phyloP scores from a whole-genome alignment of 2,329 filamentous ascomycete species.

The Pyricularia pennisetigena region DNA sequence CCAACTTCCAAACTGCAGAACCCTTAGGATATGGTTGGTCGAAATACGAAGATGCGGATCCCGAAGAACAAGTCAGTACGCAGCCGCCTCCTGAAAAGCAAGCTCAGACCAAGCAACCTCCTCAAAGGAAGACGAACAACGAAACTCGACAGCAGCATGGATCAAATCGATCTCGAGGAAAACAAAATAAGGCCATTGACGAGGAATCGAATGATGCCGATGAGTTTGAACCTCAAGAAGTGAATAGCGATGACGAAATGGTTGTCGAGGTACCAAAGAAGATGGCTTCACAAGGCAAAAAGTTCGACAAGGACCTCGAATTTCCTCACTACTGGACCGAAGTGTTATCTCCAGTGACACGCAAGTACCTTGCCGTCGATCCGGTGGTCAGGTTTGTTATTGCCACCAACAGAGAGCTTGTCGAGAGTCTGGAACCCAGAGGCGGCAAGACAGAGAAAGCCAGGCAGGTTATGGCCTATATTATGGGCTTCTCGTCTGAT shows the following conservation, averaged over 20 bases:
- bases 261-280: conserved; percentile 36
- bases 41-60: conserved; percentile 68
- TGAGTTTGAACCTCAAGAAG: conserved; percentile 36
- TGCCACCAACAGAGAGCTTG: conserved; percentile 60
- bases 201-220: conserved; percentile 27
- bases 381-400: conserved; percentile 59
- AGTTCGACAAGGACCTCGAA: conserved; percentile 66
- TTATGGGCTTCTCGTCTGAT: conserved; percentile 73
- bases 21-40: conserved; percentile 86
- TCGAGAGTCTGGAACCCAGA: conserved; percentile 71
- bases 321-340: conserved; percentile 94
- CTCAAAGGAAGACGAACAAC: background rate
- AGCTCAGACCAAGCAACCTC: background rate
- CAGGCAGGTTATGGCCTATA: conserved; percentile 84
- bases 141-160: background rate
- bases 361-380: conserved; percentile 72
- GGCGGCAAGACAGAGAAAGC: conserved; percentile 75
- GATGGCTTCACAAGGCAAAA: conserved; percentile 10
- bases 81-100: background rate
- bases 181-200: background rate
- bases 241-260: conserved; percentile 48
- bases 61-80: conserved; percentile 26
- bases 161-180: background rate
- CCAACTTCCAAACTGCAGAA: conserved; percentile 24
- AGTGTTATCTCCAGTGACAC: conserved; percentile 70